Evolutionary conservation across 2,329 filamentous ascomycete species (phyloP).

Genomic region (Sphaerulina musiva): DNA sequence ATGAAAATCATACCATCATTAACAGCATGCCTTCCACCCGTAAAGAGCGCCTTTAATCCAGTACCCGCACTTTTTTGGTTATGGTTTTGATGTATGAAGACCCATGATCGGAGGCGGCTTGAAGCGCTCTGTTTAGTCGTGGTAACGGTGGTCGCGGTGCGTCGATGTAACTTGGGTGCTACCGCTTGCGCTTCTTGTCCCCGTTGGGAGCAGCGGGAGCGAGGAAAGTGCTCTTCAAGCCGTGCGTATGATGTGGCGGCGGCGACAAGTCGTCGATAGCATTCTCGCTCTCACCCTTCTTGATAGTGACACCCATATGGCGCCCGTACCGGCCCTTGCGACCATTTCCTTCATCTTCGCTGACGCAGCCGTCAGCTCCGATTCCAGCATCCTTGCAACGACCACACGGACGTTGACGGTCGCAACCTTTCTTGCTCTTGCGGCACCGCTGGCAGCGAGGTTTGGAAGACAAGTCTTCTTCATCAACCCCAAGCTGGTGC

Average conservation of each 20-base stretch:
- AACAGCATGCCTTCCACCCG: background rate
- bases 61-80: background rate
- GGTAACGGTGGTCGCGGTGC: too few species aligned
- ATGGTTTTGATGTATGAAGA: background rate
- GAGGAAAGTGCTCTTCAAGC: slow-evolving; percentile 29
- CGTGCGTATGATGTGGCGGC: slow-evolving; percentile 25
- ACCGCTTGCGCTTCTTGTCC: slow-evolving; percentile 53
- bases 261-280: slow-evolving; percentile 12
- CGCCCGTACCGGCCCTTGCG: slow-evolving; percentile 85
- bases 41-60: background rate
- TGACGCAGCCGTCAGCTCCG: slow-evolving; percentile 86
- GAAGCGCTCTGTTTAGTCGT: background rate
- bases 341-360: slow-evolving; percentile 95
- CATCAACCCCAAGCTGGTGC: slow-evolving; percentile 56
- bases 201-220: slow-evolving; percentile 46
- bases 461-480: slow-evolving; percentile 89
- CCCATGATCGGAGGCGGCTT: background rate
- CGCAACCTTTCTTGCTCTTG: slow-evolving; percentile 99
- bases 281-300: slow-evolving; percentile 41
- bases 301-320: slow-evolving; percentile 62
- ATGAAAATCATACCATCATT: background rate
- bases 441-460: slow-evolving; percentile 96
- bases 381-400: slow-evolving; percentile 95
- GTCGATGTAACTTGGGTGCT: background rate
- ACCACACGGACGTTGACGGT: slow-evolving; percentile 89